phyloP scores from a whole-genome alignment of 306 rosid genomes.

The Herpetospermum pedunculosum region DNA sequence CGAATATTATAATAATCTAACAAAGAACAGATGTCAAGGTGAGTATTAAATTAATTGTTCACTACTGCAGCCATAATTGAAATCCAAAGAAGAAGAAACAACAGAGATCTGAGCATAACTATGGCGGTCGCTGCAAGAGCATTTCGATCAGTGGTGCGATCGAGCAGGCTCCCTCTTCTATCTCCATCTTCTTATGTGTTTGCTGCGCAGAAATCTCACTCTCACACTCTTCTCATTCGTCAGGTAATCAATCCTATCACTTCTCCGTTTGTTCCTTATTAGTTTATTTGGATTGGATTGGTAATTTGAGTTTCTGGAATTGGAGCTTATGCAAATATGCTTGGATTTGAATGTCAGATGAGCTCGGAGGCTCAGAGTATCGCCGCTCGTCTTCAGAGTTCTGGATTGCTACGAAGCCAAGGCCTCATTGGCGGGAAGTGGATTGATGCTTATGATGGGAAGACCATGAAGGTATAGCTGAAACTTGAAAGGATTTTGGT shows the following conservation, averaged over 20 bases:
- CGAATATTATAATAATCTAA: no score
- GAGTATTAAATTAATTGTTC: not conserved
- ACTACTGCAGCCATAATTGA: not conserved
- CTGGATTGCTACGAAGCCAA: constrained; percentile 69
- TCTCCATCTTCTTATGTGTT: not conserved
- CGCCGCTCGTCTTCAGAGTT: constrained; percentile 45
- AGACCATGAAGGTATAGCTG: constrained; percentile 54
- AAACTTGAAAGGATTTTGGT: not conserved
- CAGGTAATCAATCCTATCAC: not conserved
- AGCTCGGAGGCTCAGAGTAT: constrained; percentile 39
- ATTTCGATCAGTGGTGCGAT: not conserved
- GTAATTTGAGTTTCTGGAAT: not conserved
- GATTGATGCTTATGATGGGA: constrained; percentile 77
- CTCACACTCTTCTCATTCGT: constrained; percentile 7
- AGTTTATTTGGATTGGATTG: not conserved
- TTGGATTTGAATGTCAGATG: constrained; percentile 48
- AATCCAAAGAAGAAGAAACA: not conserved
- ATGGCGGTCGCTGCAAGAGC: not conserved
- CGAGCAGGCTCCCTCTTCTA: not conserved
- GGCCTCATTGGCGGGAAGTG: constrained; percentile 94
- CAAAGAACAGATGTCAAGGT: no score
- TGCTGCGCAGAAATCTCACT: not conserved
- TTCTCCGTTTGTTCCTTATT: not conserved
- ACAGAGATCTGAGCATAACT: not conserved
- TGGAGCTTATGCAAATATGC: not conserved